Evolutionary conservation across 2,329 filamentous ascomycete species (phyloP).

Genomic region (Trichoderma arundinaceum): DNA sequence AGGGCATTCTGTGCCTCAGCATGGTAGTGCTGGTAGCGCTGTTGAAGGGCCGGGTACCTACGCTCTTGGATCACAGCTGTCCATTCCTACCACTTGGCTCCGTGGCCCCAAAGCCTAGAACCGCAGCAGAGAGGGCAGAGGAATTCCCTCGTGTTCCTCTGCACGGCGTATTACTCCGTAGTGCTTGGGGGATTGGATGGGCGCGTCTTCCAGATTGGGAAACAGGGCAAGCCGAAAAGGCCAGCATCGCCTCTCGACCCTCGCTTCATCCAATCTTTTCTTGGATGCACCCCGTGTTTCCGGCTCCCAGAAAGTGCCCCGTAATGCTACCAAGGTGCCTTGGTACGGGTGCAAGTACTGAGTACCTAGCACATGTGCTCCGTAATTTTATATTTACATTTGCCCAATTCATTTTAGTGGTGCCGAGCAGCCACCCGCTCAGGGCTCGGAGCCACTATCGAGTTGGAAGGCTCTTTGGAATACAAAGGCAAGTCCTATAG

Average conservation of each 20-base stretch:
- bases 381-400: neutral
- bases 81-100: neutral
- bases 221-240: neutral
- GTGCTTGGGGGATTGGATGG: no score
- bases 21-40: no score
- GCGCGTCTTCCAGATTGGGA: neutral
- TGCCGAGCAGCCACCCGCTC: slow-evolving; percentile 7
- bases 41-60: no score
- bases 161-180: no score
- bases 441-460: neutral
- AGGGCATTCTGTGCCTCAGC: no score
- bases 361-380: neutral
- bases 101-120: neutral
- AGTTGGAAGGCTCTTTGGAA: neutral
- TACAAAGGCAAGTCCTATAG: neutral
- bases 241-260: neutral
- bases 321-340: neutral
- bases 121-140: neutral
- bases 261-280: slow-evolving; percentile 6
- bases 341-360: neutral
- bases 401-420: slow-evolving; percentile 9
- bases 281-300: slow-evolving; percentile 12
- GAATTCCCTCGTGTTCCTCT: neutral
- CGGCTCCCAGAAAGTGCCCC: neutral
- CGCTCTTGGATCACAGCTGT: neutral